Percentiles rank a stretch among this genome's conserved stretches.
Evolutionary conservation across 2,329 filamentous ascomycete species (phyloP).

Genomic region (Tolypocladium album): DNA sequence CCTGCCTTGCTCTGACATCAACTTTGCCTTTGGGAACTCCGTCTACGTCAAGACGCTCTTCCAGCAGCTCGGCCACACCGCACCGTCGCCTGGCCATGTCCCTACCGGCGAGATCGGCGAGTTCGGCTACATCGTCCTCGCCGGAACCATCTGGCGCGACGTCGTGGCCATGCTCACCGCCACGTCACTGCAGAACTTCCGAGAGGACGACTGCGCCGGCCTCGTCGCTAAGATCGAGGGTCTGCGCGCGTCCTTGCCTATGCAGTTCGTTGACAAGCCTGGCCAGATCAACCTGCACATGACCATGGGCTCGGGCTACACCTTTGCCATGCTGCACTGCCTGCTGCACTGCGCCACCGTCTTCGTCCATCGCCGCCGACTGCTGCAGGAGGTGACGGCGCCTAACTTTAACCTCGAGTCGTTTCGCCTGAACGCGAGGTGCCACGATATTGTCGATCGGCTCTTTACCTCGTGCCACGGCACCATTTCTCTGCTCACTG

Average conservation of each 20-base stretch:
- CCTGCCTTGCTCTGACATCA: conserved; percentile 49
- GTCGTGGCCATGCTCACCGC: conserved; percentile 51
- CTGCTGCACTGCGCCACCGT: conserved; percentile 50
- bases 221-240: conserved; percentile 44
- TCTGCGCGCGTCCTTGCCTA: conserved; percentile 42
- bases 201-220: conserved; percentile 38
- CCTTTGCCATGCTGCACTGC: conserved; percentile 52
- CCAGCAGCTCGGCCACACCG: conserved; percentile 23
- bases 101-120: conserved; percentile 45
- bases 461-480: conserved; percentile 49
- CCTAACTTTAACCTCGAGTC: conserved; percentile 41
- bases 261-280: conserved; percentile 51
- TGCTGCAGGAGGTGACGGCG: conserved; percentile 45
- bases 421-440: conserved; percentile 38
- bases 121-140: conserved; percentile 50
- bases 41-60: conserved; percentile 47
- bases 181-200: conserved; percentile 38
- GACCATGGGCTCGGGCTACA: conserved; percentile 53
- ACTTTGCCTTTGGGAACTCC: conserved; percentile 51
- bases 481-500: conserved; percentile 43
- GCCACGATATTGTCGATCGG: conserved; percentile 42
- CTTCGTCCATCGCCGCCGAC: conserved; percentile 48
- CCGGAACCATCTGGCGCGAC: conserved; percentile 50
- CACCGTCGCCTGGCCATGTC: conserved; percentile 25
- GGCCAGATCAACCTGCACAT: conserved; percentile 52